Conservation (phyloP, 2,329 filamentous ascomycete genomes). For the Fusarium nelsonii region DNA sequence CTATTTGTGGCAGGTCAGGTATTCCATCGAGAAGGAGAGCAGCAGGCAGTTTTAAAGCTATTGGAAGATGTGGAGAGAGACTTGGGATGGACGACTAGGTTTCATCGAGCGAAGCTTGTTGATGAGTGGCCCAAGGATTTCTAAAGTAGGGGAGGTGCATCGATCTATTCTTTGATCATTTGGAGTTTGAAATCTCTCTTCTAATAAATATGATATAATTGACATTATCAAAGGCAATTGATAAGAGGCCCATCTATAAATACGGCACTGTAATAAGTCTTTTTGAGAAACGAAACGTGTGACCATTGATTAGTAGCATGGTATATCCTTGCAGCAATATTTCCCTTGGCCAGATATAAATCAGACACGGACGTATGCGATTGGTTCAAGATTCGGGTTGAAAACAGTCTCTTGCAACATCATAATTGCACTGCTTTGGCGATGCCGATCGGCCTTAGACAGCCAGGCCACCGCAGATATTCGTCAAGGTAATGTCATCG, state of each 20-base stretch:
- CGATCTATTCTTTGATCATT: fast-evolving
- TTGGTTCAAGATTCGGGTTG: background rate
- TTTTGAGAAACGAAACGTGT: too few species aligned
- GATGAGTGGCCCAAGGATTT: slow-evolving; percentile 34
- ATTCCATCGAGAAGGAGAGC: slow-evolving; percentile 63
- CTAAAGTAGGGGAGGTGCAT: background rate
- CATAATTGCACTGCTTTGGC: too few species aligned
- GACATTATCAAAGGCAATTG: too few species aligned
- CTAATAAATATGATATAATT: too few species aligned
- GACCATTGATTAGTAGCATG: too few species aligned
- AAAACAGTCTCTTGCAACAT: too few species aligned
- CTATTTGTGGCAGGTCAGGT: slow-evolving; percentile 45
- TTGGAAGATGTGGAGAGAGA: slow-evolving; percentile 71
- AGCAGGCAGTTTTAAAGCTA: slow-evolving; percentile 66
- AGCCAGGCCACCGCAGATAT: background rate
- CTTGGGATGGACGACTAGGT: slow-evolving; percentile 69
- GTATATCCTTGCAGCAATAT: too few species aligned
- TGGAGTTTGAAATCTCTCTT: fast-evolving
- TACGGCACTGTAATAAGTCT: too few species aligned
- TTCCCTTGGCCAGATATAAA: too few species aligned
- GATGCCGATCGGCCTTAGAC: background rate
- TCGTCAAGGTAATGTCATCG: background rate
- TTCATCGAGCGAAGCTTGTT: slow-evolving; percentile 35
- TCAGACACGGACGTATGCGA: too few species aligned
- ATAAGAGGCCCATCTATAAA: too few species aligned